These are phyloP conservation scores for Nannizziopsis barbatae DNA, from an alignment of 2,329 filamentous ascomycete species.

Conservation along the genomic window DNA sequence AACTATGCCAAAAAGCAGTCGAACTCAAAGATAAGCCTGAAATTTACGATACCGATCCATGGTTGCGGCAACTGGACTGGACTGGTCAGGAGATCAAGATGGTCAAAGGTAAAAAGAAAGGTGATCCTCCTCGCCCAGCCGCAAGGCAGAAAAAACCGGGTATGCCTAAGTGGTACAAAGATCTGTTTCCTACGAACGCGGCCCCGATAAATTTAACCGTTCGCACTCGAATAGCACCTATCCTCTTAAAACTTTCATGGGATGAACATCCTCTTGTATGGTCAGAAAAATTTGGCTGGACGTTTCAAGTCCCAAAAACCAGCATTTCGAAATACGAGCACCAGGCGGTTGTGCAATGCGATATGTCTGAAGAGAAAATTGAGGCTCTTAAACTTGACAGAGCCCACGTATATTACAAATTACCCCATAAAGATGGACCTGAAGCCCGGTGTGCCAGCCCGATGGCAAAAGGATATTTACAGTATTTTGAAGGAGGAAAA, in stretches of 20 bases:
- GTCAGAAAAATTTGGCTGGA: slow-evolving; percentile 91
- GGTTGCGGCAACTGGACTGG: slow-evolving; percentile 92
- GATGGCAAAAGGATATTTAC: slow-evolving; percentile 78
- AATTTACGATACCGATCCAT: slow-evolving; percentile 68
- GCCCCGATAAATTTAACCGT: slow-evolving; percentile 64
- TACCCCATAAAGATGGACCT: slow-evolving; percentile 93
- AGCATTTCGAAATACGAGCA: slow-evolving; percentile 55
- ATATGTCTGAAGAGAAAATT: slow-evolving; percentile 63
- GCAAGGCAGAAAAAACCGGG: slow-evolving; percentile 85
- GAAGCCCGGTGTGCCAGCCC: slow-evolving; percentile 73
- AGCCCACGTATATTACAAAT: slow-evolving; percentile 66
- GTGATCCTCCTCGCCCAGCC: slow-evolving; percentile 63
- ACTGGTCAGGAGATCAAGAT: slow-evolving; percentile 82
- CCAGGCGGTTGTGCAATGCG: slow-evolving; percentile 62
- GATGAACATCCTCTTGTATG: slow-evolving; percentile 80
- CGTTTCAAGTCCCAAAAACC: slow-evolving; percentile 60
- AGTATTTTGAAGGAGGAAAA: slow-evolving; percentile 82
- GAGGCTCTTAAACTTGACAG: slow-evolving; percentile 54
- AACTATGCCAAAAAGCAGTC: slow-evolving; percentile 65
- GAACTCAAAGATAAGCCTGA: slow-evolving; percentile 58
- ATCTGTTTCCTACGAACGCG: slow-evolving; percentile 61
- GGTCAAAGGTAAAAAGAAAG: slow-evolving; percentile 83
- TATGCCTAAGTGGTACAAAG: slow-evolving; percentile 93
- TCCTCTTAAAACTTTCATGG: slow-evolving; percentile 77
- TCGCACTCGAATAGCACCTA: slow-evolving; percentile 72